Conservation (phyloP, 2,329 filamentous ascomycete genomes). For the Phoma sp. region DNA sequence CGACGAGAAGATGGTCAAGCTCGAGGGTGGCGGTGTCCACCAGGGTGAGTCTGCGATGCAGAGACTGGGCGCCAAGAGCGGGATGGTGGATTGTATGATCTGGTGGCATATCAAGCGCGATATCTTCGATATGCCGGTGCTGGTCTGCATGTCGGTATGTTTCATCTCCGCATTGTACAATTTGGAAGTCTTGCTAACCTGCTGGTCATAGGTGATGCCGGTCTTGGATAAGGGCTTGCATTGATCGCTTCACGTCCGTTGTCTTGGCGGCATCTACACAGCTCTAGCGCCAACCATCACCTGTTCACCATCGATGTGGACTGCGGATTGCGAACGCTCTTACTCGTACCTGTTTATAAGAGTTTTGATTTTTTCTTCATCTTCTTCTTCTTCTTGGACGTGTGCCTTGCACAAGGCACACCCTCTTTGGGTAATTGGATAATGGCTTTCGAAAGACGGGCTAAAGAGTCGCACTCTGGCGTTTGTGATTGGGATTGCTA, state of each 20-base stretch:
- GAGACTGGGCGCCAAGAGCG: slow-evolving; percentile 78
- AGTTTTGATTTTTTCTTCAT: not conserved
- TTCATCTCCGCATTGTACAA: not conserved
- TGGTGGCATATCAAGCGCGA: slow-evolving; percentile 98
- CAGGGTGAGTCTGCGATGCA: slow-evolving; percentile 79
- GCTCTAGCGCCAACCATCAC: not conserved
- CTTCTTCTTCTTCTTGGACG: not conserved
- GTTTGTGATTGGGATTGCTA: not conserved
- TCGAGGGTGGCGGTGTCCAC: slow-evolving; percentile 39
- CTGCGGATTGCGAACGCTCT: not conserved
- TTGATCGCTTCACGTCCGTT: slow-evolving; percentile 1
- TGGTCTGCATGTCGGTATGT: slow-evolving; percentile 98
- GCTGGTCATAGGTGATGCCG: slow-evolving; percentile 35
- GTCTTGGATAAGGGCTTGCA: slow-evolving; percentile 37
- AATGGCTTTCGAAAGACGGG: not conserved
- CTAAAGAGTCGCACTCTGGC: not conserved
- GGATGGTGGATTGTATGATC: slow-evolving; percentile 92
- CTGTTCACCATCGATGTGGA: not conserved
- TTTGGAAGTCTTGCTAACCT: not conserved
- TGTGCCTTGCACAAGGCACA: not conserved
- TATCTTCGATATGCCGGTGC: slow-evolving; percentile 97
- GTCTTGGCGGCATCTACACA: not conserved
- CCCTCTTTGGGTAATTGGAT: slow-evolving; percentile 7
- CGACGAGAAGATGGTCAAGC: slow-evolving; percentile 38
- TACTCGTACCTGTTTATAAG: not conserved